Percentiles rank a stretch among this genome's conserved stretches.
These are phyloP conservation scores for Cinnamomum micranthum DNA, from an alignment of 164 flowering plant genomes.

Conservation along the genomic window DNA sequence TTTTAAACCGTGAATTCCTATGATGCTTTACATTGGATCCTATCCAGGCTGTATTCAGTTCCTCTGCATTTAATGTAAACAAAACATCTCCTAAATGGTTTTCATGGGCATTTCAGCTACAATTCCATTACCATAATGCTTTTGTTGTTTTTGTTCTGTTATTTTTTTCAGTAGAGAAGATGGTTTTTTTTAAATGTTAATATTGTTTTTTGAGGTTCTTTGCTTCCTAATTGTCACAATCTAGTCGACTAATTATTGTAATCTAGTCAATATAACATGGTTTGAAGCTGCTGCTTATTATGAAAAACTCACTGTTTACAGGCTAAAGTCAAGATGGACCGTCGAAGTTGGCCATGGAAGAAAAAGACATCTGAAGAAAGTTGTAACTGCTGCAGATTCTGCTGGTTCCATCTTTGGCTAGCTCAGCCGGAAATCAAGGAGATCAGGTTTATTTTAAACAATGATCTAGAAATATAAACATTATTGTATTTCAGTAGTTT, in stretches of 20 bases:
- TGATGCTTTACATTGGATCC: too few species aligned
- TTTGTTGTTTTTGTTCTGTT: background rate
- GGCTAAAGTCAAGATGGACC: constrained; percentile 52
- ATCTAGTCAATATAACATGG: background rate
- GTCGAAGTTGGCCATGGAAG: constrained; percentile 98
- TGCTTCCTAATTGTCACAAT: background rate
- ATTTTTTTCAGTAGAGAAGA: background rate
- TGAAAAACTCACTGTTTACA: constrained; percentile 7
- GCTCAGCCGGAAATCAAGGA: constrained; percentile 37
- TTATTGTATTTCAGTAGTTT: background rate
- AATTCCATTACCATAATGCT: background rate
- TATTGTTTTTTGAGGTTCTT: background rate
- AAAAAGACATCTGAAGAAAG: constrained; percentile 84
- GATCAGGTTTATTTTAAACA: constrained; percentile 39
- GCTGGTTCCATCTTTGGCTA: constrained; percentile 40
- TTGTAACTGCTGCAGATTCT: constrained; percentile 42
- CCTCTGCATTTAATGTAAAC: too few species aligned
- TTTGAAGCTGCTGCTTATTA: background rate
- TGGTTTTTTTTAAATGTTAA: too few species aligned
- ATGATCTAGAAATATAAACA: background rate
- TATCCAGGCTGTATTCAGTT: too few species aligned
- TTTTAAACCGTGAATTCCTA: too few species aligned
- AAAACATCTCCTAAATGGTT: background rate
- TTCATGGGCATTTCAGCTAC: background rate
- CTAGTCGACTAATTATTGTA: background rate